These are phyloP conservation scores for Babesia ovis DNA, from an alignment of 169 alveolate genomes.

Conservation along the genomic window DNA sequence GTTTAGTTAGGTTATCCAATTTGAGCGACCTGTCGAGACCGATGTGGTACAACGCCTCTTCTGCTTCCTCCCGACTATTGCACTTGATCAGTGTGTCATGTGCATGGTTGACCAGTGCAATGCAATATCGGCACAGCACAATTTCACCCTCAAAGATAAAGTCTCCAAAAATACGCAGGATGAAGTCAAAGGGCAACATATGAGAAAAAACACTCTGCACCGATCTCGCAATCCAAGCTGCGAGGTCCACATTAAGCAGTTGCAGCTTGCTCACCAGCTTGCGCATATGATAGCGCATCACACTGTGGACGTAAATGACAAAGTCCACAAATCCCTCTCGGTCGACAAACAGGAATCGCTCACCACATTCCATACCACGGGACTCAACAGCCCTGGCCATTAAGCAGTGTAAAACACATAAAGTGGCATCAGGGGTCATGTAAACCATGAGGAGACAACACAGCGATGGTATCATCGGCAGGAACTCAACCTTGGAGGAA, in stretches of 20 bases:
- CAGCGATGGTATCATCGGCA: conserved; percentile 75
- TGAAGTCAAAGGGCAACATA: conserved; percentile 74
- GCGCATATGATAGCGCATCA: conserved; percentile 35
- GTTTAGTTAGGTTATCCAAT: conserved; percentile 70
- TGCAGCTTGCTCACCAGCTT: conserved; percentile 55
- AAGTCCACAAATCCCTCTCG: conserved; percentile 59
- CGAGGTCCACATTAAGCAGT: conserved; percentile 71
- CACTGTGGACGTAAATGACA: conserved; percentile 37
- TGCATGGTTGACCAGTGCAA: conserved; percentile 68
- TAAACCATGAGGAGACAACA: conserved; percentile 71
- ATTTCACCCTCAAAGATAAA: conserved; percentile 76
- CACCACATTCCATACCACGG: conserved; percentile 42
- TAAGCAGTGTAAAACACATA: conserved; percentile 72
- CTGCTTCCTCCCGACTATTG: conserved; percentile 68
- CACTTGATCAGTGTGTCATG: conserved; percentile 66
- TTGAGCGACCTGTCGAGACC: conserved; percentile 67
- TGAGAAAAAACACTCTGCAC: conserved; percentile 75
- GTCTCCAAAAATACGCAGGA: conserved; percentile 72
- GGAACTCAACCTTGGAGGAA: conserved; percentile 74
- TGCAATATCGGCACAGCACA: conserved; percentile 71
- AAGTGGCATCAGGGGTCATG: conserved; percentile 71
- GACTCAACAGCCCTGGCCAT: conserved; percentile 66
- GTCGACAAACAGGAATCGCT: conserved; percentile 46
- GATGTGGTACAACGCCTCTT: conserved; percentile 69
- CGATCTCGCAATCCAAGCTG: conserved; percentile 80